These are phyloP conservation scores for Candida orba DNA, from an alignment of 805 yeast genomes.

Conservation along the genomic window DNA sequence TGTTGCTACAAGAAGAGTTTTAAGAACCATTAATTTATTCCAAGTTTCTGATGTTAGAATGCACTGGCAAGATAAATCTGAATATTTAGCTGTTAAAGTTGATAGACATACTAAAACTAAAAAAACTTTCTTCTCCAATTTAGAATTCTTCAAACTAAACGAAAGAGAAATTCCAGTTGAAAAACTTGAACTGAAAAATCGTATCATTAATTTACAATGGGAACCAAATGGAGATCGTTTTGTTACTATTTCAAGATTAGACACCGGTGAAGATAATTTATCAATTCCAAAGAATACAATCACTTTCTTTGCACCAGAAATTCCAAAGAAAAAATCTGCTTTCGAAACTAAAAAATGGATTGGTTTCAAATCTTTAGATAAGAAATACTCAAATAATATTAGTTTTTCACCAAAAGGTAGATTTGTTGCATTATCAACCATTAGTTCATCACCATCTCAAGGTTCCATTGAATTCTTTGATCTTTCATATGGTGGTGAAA, in stretches of 20 bases:
- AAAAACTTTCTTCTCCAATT: conserved; percentile 83
- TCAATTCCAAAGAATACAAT: conserved; percentile 60
- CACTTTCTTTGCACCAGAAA: conserved; percentile 80
- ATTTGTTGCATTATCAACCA: conserved; percentile 50
- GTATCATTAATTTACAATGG: conserved; percentile 87
- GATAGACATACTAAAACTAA: conserved; percentile 95
- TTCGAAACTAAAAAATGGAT: conserved; percentile 47
- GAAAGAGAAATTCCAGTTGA: conserved; percentile 94
- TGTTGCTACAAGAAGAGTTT: conserved; percentile 70
- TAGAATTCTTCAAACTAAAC: conserved; percentile 81
- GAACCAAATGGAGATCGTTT: conserved; percentile 91
- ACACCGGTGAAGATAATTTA: conserved; percentile 43
- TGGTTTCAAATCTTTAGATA: conserved; percentile 47
- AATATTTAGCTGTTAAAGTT: conserved; percentile 84
- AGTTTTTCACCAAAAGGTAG: conserved; percentile 93
- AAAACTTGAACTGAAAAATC: conserved; percentile 86
- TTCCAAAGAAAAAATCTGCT: conserved; percentile 35
- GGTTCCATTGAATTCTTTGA: conserved; percentile 84
- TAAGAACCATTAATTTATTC: conserved; percentile 89
- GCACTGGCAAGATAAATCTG: conserved; percentile 91
- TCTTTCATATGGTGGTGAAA: conserved; percentile 71
- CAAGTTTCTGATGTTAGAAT: conserved; percentile 87
- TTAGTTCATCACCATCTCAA: conserved; percentile 38
- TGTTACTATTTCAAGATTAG: conserved; percentile 62
- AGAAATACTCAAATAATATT: conserved; percentile 65